These are phyloP conservation scores for Pseudogymnoascus sp. DNA, from an alignment of 2,329 filamentous ascomycete genomes.

Conservation along the genomic window DNA sequence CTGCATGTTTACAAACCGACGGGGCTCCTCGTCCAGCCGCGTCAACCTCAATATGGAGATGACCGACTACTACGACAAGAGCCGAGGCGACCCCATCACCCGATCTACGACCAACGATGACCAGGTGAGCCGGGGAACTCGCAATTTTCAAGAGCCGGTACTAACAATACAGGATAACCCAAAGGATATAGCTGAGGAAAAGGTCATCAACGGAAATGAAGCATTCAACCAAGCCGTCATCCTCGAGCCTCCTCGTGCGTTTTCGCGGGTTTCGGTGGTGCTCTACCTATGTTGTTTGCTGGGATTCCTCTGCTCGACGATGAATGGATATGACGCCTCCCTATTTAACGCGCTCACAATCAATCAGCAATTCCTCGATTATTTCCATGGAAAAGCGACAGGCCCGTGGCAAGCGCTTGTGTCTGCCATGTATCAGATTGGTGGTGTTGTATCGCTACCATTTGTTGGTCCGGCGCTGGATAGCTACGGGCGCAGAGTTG, in stretches of 20 bases:
- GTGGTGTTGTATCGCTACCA: constrained; percentile 38
- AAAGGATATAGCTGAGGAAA: constrained; percentile 17
- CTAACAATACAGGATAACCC: background rate
- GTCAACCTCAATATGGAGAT: constrained; percentile 13
- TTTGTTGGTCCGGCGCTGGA: constrained; percentile 40
- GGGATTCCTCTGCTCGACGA: constrained; percentile 41
- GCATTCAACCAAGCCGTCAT: constrained; percentile 46
- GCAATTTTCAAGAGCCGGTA: background rate
- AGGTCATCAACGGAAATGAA: constrained; percentile 42
- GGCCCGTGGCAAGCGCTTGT: constrained; percentile 42
- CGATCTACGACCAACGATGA: background rate
- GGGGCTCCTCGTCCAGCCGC: constrained; percentile 4
- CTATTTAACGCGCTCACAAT: constrained; percentile 41
- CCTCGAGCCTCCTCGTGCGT: constrained; percentile 40
- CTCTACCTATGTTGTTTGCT: constrained; percentile 38
- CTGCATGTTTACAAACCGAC: constrained; percentile 1
- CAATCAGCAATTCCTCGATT: constrained; percentile 33
- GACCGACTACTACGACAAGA: constrained; percentile 6
- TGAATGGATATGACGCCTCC: constrained; percentile 45
- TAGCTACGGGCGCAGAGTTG: constrained; percentile 37
- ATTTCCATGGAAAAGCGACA: constrained; percentile 33
- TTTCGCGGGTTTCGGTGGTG: constrained; percentile 32
- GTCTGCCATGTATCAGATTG: constrained; percentile 44
- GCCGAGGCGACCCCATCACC: constrained; percentile 5
- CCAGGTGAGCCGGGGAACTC: background rate